Evolutionary conservation across 2,329 filamentous ascomycete species (phyloP), one percentile per base, ranked within the genome.

Genomic region (Pseudogymnoascus sp.): DNA sequence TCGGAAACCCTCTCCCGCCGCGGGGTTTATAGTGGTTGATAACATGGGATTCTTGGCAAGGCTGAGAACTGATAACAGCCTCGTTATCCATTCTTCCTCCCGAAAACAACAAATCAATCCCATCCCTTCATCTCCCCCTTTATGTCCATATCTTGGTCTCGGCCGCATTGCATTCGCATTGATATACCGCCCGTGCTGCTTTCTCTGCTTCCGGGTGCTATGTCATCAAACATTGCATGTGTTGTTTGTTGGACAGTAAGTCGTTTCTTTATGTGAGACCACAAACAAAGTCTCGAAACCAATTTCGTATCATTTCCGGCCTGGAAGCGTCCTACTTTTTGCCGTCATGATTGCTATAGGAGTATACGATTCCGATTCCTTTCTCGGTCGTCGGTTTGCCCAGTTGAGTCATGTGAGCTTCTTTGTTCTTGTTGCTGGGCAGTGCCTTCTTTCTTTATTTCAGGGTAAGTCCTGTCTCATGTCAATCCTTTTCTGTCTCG

Each of bases 21-120:
- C 26, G 45, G 45, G 26, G 45, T 52, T 52, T 9, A 12, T 18
- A 52, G n/a, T 52, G 45, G 45, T 30, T 12, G 23, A 48, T 52
- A 30, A 52, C 45, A 52, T 52, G 45, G 45, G 26, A 52, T 52
- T 30, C 45, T 52, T 52, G 45, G 45, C 45, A 52, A 52, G 45
- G 45, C 45, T 52, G 45, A 52, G 26, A 30, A 48, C 7, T 52
- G 26, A 30, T 18, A 52, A 18, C 23, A 52, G 45, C 45, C 45
- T 52, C 10, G 45, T 52, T 15, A 8, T 7, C n/a, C 6, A 7
- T 30, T 23, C 9, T n/a, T 18, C 21, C 12, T 30, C 45, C 9
- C 26, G 30, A 30, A 52, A 52, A 23, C 2, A n/a, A 41, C 18
- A 39, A 52, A 52, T 26, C 12, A 4, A 26, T 28, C 6, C 13